Base-by-base conservation (phyloP, 1,139 yeast genomes). In the Hanseniaspora sp. region DNA sequence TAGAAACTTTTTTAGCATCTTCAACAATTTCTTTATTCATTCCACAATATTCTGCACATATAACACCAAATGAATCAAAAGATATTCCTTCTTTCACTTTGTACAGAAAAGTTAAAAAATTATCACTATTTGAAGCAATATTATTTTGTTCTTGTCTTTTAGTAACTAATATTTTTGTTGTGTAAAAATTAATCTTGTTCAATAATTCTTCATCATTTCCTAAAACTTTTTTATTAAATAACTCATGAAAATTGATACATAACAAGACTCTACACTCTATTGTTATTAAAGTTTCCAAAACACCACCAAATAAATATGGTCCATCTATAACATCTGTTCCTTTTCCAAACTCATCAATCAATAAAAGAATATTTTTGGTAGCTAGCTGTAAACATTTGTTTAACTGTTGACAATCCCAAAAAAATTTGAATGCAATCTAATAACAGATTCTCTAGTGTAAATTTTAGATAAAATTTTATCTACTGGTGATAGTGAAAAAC, bases 261-360 rank as follows among this genome's bases (percentile, higher is more conserved):
- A 72, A 63, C 3, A 74, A 48, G 0, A 68, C 61, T 47, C 72
- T 61, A 0, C 76, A 72, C 0, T 35, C 42, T 0, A 46, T 37
- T 2, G 54, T 45, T 1, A 63, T 57, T 7, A 73, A 57, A 17
- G 63, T 57, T 13, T 44, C 17, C 12, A 75, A 59, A 12, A 71
- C 60, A 0, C 75, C 62, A 1, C 75, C 77, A 56, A 74, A 67
- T 15, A 75, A 56, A 0, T 76, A 69, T 0, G 76, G 75, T 0
- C 79, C 78, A 58, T 75, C 77, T 35, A 67, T 57, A 0, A 68
- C 59, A 60, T 73, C 77, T 0, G 78, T 76, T 0, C 80, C 80
- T 53, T 75, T 73, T 0, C 80, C 80, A 63, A 74, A 75, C 58
- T 77, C 80, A 62, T 76, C 80, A 28, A 76, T 66, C 7, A 76